Conservation (phyloP, 2,329 filamentous ascomycete species). For the Pestalotiopsis sp. region DNA sequence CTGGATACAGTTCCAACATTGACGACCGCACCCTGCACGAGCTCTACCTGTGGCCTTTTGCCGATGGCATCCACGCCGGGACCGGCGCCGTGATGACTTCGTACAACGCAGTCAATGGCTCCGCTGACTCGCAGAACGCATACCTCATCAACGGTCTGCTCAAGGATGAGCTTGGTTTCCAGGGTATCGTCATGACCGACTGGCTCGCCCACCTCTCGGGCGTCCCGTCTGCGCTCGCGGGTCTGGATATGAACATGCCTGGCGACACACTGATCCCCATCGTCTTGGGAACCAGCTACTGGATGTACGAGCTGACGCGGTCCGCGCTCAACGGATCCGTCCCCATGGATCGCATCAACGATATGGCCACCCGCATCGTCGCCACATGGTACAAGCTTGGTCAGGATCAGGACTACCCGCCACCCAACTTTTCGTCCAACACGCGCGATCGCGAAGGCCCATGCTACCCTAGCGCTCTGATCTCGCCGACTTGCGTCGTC, state of each 20-base stretch:
- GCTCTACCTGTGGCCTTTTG: slow-evolving; percentile 80
- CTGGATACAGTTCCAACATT: slow-evolving; percentile 66
- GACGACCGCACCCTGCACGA: slow-evolving; percentile 59
- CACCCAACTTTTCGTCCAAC: slow-evolving; percentile 62
- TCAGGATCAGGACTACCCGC: slow-evolving; percentile 60
- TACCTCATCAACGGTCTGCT: slow-evolving; percentile 70
- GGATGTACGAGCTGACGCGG: slow-evolving; percentile 57
- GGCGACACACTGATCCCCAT: slow-evolving; percentile 55
- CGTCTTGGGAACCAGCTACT: slow-evolving; percentile 54
- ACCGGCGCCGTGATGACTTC: slow-evolving; percentile 83
- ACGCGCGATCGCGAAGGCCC: slow-evolving; percentile 58
- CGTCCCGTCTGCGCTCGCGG: slow-evolving; percentile 72
- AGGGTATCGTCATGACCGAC: slow-evolving; percentile 72
- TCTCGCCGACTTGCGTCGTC: slow-evolving; percentile 64
- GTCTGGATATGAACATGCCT: slow-evolving; percentile 67
- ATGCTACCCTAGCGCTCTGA: slow-evolving; percentile 59
- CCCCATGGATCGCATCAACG: slow-evolving; percentile 58
- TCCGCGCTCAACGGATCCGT: slow-evolving; percentile 60
- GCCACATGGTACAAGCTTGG: slow-evolving; percentile 63
- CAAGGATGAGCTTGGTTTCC: slow-evolving; percentile 75
- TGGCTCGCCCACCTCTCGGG: slow-evolving; percentile 79
- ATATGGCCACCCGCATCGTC: slow-evolving; percentile 58
- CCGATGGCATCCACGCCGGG: slow-evolving; percentile 74
- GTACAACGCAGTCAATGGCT: slow-evolving; percentile 75
- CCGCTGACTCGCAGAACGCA: slow-evolving; percentile 69